Evolutionary conservation across 305 asterid genomes (phyloP).

Genomic region (Ruellia speciosa): DNA sequence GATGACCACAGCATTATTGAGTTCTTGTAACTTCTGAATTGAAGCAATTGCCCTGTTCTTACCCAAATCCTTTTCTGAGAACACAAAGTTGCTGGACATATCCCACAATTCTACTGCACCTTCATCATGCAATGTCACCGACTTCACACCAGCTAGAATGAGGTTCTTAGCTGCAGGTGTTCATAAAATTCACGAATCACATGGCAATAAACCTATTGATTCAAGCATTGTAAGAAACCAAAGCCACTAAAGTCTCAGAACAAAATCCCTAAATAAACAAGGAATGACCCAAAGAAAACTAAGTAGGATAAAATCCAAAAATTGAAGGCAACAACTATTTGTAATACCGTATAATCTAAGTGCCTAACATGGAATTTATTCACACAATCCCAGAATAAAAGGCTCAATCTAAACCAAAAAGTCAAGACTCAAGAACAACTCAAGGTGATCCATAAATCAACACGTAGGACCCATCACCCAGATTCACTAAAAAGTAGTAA

Average conservation of each 20-base stretch:
- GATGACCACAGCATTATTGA: slow-evolving; percentile 80
- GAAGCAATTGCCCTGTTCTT: slow-evolving; percentile 89
- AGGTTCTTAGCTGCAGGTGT: slow-evolving; percentile 82
- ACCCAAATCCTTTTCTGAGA: slow-evolving; percentile 84
- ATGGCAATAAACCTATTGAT: no score
- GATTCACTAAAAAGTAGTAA: not conserved
- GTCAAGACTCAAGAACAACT: slow-evolving; percentile 1
- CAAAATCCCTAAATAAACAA: slow-evolving; percentile 8
- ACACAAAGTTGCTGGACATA: slow-evolving; percentile 76
- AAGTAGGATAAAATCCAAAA: slow-evolving; percentile 1
- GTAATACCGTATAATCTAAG: not conserved
- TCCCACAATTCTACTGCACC: slow-evolving; percentile 88
- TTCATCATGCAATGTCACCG: slow-evolving; percentile 93
- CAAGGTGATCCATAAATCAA: slow-evolving; percentile 5
- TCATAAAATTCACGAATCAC: slow-evolving; percentile 21
- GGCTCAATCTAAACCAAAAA: not conserved
- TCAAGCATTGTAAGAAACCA: slow-evolving; percentile 3
- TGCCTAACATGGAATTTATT: not conserved
- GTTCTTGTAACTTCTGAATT: slow-evolving; percentile 87
- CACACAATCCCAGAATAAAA: slow-evolving; percentile 4
- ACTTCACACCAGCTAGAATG: slow-evolving; percentile 94
- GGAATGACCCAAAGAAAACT: not conserved
- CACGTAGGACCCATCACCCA: not conserved
- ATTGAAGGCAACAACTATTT: not conserved
- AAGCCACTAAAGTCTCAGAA: not conserved